phyloP scores from a whole-genome alignment of 805 yeast genomes.

The Diddensiella caesifluorescens region DNA sequence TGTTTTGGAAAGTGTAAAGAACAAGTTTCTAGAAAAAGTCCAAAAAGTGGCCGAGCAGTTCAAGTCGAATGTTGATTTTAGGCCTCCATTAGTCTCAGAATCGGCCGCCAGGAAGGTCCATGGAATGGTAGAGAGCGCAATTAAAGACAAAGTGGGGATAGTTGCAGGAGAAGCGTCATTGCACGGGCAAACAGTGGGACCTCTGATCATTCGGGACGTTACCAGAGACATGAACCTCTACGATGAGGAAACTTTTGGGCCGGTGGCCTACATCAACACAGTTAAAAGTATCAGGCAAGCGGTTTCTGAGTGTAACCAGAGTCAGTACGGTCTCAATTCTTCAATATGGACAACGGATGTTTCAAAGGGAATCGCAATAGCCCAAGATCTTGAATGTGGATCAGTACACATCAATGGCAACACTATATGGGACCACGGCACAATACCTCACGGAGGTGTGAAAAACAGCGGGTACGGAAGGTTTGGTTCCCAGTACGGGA shows the following conservation, averaged over 20 bases:
- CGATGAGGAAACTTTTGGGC: conserved; percentile 76
- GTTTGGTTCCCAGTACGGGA: conserved; percentile 63
- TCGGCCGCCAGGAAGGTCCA: conserved; percentile 14
- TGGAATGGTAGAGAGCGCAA: conserved; percentile 50
- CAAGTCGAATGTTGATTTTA: conserved; percentile 1
- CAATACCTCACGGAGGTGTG: conserved; percentile 47
- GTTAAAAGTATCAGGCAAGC: conserved; percentile 65
- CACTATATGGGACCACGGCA: conserved; percentile 22
- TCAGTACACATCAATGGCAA: conserved; percentile 67
- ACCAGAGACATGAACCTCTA: conserved; percentile 51
- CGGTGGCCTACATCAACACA: conserved; percentile 63
- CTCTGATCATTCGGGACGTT: conserved; percentile 57
- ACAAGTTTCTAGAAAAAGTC: conserved; percentile 51
- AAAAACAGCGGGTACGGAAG: conserved; percentile 67
- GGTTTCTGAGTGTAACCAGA: conserved; percentile 58
- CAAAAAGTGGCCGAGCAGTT: conserved; percentile 4
- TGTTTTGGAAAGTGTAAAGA: conserved; percentile 65
- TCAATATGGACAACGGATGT: conserved; percentile 67
- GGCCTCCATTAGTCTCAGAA: conserved; percentile 6
- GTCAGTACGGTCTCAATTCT: conserved; percentile 73
- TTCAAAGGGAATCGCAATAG: conserved; percentile 58
- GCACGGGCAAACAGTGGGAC: conserved; percentile 45
- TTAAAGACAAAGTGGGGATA: conserved; percentile 59
- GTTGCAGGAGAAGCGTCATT: conserved; percentile 66
- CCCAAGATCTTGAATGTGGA: conserved; percentile 68